phyloP scores from a whole-genome alignment of 306 rosid genomes.

The Erythrophleum fordii region DNA sequence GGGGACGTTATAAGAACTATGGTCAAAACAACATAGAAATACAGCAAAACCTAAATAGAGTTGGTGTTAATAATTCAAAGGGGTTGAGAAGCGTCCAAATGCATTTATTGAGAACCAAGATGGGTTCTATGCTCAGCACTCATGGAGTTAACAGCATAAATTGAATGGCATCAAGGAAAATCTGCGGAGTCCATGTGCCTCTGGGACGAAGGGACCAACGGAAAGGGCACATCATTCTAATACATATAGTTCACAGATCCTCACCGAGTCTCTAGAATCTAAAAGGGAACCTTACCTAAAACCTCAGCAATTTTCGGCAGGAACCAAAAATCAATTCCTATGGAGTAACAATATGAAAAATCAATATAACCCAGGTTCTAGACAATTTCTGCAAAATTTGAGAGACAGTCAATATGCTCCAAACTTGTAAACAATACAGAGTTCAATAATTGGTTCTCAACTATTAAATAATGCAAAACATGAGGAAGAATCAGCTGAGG shows the following conservation, averaged over 20 bases:
- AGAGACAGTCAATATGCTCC: conserved; percentile 39
- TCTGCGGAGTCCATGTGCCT: conserved; percentile 25
- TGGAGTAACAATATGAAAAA: conserved; percentile 26
- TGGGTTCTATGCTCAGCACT: not conserved
- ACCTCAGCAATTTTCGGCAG: conserved; percentile 34
- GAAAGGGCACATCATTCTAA: conserved; percentile 41
- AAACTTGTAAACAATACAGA: conserved; percentile 39
- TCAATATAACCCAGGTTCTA: conserved; percentile 42
- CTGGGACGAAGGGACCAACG: conserved; percentile 3
- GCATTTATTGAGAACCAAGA: conserved; percentile 31
- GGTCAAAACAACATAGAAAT: not conserved
- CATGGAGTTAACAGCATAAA: not conserved
- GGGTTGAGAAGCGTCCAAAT: conserved; percentile 30
- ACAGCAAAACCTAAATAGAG: conserved; percentile 24
- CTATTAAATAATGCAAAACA: conserved; percentile 37
- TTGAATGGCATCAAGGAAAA: not conserved
- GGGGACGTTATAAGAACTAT: no score
- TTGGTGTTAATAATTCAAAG: conserved; percentile 19
- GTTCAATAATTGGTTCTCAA: conserved; percentile 42
- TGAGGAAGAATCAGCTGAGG: conserved; percentile 39
- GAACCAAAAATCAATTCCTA: conserved; percentile 29
- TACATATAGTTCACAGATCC: conserved; percentile 37
- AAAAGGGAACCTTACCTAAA: conserved; percentile 31
- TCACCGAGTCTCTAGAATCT: conserved; percentile 41
- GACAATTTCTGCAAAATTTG: conserved; percentile 48